Conservation (phyloP, 352 stramenopile species). For the Phytophthora quininea region DNA sequence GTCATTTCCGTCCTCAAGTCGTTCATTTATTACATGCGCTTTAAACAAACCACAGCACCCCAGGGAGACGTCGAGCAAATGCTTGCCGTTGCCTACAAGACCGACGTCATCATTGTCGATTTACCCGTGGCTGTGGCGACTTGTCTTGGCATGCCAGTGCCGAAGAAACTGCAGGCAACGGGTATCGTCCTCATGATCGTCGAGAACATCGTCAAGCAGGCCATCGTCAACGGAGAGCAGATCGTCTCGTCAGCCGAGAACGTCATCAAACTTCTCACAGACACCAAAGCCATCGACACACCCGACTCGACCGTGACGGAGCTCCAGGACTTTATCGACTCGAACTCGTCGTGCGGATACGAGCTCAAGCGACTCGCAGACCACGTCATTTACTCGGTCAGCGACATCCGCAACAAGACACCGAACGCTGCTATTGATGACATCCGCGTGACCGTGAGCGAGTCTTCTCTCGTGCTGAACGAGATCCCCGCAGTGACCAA, state of each 20-base stretch:
- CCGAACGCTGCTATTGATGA: slow-evolving; percentile 14
- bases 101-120: slow-evolving; percentile 51
- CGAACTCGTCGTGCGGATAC: slow-evolving; percentile 22
- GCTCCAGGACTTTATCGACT: slow-evolving; percentile 22
- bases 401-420: slow-evolving; percentile 21
- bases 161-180: slow-evolving; percentile 14
- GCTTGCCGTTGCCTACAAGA: slow-evolving; percentile 44
- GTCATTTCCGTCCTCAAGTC: slow-evolving; percentile 43
- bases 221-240: slow-evolving; percentile 21
- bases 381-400: slow-evolving; percentile 19
- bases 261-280: slow-evolving; percentile 23
- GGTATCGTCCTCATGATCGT: slow-evolving; percentile 19
- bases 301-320: slow-evolving; percentile 17
- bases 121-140: slow-evolving; percentile 48
- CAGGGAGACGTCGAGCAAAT: slow-evolving; percentile 49
- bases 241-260: slow-evolving; percentile 25
- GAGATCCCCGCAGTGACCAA: slow-evolving; percentile 31
- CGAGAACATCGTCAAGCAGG: slow-evolving; percentile 28
- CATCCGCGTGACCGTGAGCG: slow-evolving; percentile 19
- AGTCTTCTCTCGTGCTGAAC: slow-evolving; percentile 17
- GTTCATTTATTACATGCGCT: slow-evolving; percentile 45
- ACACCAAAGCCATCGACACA: slow-evolving; percentile 15
- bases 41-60: slow-evolving; percentile 32
- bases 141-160: slow-evolving; percentile 42
- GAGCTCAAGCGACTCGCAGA: slow-evolving; percentile 28